A percentile compares a stretch with the other conserved stretches of the same genome.
Conservation (phyloP, 306 rosid species). For the Citrullus amarus region DNA sequence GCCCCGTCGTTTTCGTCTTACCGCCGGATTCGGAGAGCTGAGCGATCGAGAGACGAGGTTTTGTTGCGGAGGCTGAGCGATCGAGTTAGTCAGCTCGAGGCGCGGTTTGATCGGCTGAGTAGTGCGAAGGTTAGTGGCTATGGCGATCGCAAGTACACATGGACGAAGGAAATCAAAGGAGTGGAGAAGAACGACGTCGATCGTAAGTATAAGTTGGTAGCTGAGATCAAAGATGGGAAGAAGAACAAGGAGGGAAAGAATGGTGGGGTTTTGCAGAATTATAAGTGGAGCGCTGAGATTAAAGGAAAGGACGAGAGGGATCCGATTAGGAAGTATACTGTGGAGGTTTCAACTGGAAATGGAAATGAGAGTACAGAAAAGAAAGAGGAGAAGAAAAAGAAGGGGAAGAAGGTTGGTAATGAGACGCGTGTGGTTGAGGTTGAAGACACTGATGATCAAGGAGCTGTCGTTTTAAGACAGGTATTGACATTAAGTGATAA, state of each 20-base stretch:
- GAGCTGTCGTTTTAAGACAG: constrained; percentile 67
- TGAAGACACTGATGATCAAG: constrained; percentile 46
- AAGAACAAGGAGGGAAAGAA: constrained; percentile 20
- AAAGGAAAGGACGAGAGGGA: constrained; percentile 46
- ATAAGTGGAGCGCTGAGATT: constrained; percentile 78
- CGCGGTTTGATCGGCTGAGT: constrained; percentile 47
- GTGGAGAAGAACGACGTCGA: constrained; percentile 40
- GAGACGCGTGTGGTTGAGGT: constrained; percentile 66
- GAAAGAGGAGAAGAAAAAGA: constrained; percentile 22
- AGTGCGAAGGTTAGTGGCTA: constrained; percentile 9
- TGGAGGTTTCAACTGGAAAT: constrained; percentile 34
- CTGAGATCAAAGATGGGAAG: constrained; percentile 53
- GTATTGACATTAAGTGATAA: constrained; percentile 16
- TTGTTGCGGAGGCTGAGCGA: constrained; percentile 39
- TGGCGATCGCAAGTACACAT: constrained; percentile 65
- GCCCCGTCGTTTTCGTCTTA: constrained; percentile 22
- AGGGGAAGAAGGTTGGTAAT: constrained; percentile 30
- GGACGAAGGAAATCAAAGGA: constrained; percentile 71
- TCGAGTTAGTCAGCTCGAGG: constrained; percentile 56
- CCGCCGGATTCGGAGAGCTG: constrained; percentile 34
- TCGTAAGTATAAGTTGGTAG: constrained; percentile 59
- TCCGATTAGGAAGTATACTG: constrained; percentile 48
- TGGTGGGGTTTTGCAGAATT: constrained; percentile 27
- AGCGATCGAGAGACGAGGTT: constrained; percentile 28
- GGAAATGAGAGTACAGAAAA: constrained; percentile 13